phyloP scores from a whole-genome alignment of 2,329 filamentous ascomycete species.

The Cercospora brassicicola region DNA sequence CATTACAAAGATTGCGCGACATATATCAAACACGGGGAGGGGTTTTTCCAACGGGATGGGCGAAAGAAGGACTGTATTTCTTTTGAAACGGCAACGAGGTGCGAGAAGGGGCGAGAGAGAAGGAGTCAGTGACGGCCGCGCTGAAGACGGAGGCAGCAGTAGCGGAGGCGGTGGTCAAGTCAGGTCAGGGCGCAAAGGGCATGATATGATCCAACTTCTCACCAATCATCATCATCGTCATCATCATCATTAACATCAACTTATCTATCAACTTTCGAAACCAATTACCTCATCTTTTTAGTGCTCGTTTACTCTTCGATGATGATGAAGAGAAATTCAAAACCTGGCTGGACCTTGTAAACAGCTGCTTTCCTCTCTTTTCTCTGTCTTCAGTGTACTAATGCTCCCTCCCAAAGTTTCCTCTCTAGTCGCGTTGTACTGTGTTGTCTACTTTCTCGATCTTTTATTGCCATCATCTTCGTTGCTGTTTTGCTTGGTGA shows the following conservation, averaged over 20 bases:
- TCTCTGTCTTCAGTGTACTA: no score
- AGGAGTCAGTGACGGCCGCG: neutral
- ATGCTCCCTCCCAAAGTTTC: no score
- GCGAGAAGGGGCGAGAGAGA: neutral
- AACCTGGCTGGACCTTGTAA: neutral
- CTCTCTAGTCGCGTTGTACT: no score
- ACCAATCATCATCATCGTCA: neutral
- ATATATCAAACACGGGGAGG: neutral
- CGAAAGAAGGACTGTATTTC: neutral
- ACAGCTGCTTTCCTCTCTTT: neutral
- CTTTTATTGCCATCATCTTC: no score
- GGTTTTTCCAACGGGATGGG: neutral
- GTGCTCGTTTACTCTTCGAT: neutral
- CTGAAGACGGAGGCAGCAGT: neutral
- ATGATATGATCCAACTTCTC: neutral
- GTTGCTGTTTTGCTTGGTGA: no score
- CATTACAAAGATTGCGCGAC: neutral
- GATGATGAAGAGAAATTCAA: neutral
- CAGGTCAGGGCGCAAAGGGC: neutral
- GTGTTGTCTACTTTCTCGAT: no score
- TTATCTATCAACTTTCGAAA: neutral
- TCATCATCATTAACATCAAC: neutral
- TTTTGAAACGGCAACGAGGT: neutral
- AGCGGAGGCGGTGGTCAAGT: neutral
- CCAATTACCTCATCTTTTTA: neutral